These are phyloP conservation scores for Claviceps citrina DNA, from an alignment of 2,329 filamentous ascomycete species.

Conservation along the genomic window DNA sequence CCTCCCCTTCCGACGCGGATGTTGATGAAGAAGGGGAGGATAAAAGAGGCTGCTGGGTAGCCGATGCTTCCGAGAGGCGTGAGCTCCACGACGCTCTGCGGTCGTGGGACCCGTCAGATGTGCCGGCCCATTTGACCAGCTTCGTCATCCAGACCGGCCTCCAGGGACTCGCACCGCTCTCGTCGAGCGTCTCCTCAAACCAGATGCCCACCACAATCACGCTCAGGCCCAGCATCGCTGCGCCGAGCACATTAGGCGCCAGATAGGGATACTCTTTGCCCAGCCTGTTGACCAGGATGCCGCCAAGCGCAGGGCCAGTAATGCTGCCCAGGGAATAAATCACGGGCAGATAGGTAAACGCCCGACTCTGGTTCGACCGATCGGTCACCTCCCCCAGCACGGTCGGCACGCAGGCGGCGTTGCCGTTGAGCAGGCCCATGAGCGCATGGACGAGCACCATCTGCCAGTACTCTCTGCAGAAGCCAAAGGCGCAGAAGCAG, in stretches of 20 bases:
- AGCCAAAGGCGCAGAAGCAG: constrained; percentile 77
- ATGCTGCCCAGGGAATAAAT: constrained; percentile 94
- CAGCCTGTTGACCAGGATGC: constrained; percentile 55
- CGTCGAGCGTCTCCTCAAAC: constrained; percentile 60
- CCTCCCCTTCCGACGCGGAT: constrained; percentile 7
- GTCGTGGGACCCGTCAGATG: constrained; percentile 7
- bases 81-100: constrained; percentile 23
- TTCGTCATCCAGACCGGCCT: constrained; percentile 20
- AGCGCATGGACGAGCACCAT: constrained; percentile 70
- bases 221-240: constrained; percentile 54
- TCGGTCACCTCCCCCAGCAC: constrained; percentile 92
- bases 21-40: constrained; percentile 10
- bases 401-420: constrained; percentile 84
- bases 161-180: constrained; percentile 15
- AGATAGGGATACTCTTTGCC: constrained; percentile 63
- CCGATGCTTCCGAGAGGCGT: constrained; percentile 17
- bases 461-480: constrained; percentile 70
- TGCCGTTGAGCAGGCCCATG: constrained; percentile 91
- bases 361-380: constrained; percentile 80
- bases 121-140: constrained; percentile 15
- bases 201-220: constrained; percentile 62
- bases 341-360: constrained; percentile 87
- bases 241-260: constrained; percentile 66
- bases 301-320: constrained; percentile 81
- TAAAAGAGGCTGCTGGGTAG: constrained; percentile 17